Evolutionary conservation across 2,329 filamentous ascomycete species (phyloP).

Genomic region (Colletotrichum zoysiae): DNA sequence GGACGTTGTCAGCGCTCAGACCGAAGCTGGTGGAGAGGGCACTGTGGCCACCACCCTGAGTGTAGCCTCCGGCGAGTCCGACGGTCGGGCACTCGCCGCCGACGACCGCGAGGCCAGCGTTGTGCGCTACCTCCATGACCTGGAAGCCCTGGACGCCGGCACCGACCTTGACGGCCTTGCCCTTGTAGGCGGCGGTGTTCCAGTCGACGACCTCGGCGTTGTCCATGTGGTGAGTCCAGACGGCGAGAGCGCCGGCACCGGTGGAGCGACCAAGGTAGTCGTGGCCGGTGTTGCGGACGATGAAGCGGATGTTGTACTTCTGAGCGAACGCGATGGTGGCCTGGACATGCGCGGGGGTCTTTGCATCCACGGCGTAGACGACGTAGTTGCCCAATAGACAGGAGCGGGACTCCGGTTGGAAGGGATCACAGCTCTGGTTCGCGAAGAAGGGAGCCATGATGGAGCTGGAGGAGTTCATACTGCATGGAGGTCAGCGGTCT

Average conservation of each 20-base stretch:
- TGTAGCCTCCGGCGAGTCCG: constrained; percentile 71
- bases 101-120: constrained; percentile 31
- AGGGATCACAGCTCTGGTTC: constrained; percentile 57
- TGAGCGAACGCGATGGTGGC: constrained; percentile 50
- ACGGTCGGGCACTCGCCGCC: constrained; percentile 67
- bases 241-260: constrained; percentile 60
- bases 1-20: constrained; percentile 69
- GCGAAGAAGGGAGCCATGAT: constrained; percentile 56
- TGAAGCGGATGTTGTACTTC: constrained; percentile 60
- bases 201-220: constrained; percentile 46
- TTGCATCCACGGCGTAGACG: constrained; percentile 54
- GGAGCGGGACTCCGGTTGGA: constrained; percentile 52
- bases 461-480: constrained; percentile 54
- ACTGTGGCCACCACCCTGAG: constrained; percentile 70
- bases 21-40: constrained; percentile 66
- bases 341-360: constrained; percentile 49
- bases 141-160: constrained; percentile 66
- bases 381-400: constrained; percentile 61
- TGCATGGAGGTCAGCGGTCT: constrained; percentile 35
- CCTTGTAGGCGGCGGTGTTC: constrained; percentile 47
- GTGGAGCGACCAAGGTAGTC: constrained; percentile 66
- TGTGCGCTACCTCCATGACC: constrained; percentile 44
- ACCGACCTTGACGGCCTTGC: constrained; percentile 56
- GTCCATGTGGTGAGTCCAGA: constrained; percentile 64
- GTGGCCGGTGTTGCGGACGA: constrained; percentile 67